A percentile compares a stretch with the other conserved stretches of the same genome.
phyloP scores from a whole-genome alignment of 208 protist species.

The Acanthamoeba quina region DNA sequence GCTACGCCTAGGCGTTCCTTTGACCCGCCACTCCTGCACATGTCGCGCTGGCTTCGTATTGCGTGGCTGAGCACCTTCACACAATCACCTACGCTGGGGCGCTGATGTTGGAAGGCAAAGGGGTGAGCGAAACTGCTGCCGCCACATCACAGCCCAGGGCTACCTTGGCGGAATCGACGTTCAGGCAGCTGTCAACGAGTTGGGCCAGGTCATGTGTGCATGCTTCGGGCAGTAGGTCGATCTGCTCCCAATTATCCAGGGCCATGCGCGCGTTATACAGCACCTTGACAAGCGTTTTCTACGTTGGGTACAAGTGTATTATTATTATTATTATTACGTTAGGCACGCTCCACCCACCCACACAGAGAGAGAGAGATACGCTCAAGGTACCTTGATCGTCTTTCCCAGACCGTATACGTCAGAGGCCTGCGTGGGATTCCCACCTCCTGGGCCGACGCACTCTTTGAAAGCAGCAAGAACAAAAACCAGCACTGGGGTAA shows the following conservation, averaged over 20 bases:
- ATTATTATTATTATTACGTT: too few relatives aligned
- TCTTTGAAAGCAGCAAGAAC: not conserved
- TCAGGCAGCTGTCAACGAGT: not conserved
- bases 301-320: too few relatives aligned
- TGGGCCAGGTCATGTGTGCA: not conserved
- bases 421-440: not conserved
- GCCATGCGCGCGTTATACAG: not conserved
- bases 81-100: not conserved
- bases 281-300: constrained; percentile 34
- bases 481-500: not conserved
- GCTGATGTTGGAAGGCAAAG: not conserved
- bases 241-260: not conserved
- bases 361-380: too few relatives aligned
- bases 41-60: not conserved
- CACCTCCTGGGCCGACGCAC: not conserved
- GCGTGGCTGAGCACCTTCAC: not conserved
- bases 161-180: not conserved
- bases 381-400: not conserved
- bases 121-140: too few relatives aligned
- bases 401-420: not conserved
- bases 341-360: too few relatives aligned
- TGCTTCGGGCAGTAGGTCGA: not conserved
- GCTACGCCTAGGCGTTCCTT: not conserved
- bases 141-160: too few relatives aligned
- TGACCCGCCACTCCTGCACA: not conserved